Evolutionary conservation across 805 yeast species (phyloP).

Genomic region (Saturnispora silvae): DNA sequence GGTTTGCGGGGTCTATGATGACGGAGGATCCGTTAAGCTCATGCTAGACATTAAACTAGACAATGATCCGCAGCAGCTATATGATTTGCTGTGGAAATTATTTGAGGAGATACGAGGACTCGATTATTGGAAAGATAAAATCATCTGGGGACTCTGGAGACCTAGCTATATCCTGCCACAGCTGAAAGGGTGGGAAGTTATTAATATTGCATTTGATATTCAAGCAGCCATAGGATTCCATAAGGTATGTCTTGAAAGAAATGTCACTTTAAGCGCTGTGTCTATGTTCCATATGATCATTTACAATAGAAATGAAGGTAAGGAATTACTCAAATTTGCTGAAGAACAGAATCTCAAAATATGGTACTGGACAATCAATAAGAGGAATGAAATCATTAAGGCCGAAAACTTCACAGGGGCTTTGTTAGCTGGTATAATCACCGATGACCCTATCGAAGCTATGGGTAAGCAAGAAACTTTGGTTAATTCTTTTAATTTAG

Average conservation of each 20-base stretch:
- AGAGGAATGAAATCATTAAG: slow-evolving; percentile 15
- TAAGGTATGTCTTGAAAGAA: slow-evolving; percentile 6
- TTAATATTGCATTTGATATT: slow-evolving; percentile 24
- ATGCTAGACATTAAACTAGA: slow-evolving; percentile 29
- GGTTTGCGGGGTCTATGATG: slow-evolving; percentile 33
- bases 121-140: slow-evolving; percentile 25
- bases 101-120: slow-evolving; percentile 17
- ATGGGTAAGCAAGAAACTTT: not conserved
- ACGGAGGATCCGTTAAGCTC: slow-evolving; percentile 30
- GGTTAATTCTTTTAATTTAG: slow-evolving; percentile 6
- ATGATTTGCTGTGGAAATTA: slow-evolving; percentile 18
- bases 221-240: slow-evolving; percentile 17
- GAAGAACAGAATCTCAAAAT: slow-evolving; percentile 16
- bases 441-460: slow-evolving; percentile 16
- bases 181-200: slow-evolving; percentile 20
- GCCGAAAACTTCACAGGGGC: slow-evolving; percentile 9
- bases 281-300: slow-evolving; percentile 19
- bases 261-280: slow-evolving; percentile 16
- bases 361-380: slow-evolving; percentile 31
- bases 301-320: slow-evolving; percentile 15
- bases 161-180: slow-evolving; percentile 21
- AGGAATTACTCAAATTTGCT: slow-evolving; percentile 14
- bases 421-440: slow-evolving; percentile 16
- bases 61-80: slow-evolving; percentile 22
- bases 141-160: slow-evolving; percentile 31